Evolutionary conservation across 2,329 filamentous ascomycete species (phyloP).

Genomic region (Colletotrichum filicis): DNA sequence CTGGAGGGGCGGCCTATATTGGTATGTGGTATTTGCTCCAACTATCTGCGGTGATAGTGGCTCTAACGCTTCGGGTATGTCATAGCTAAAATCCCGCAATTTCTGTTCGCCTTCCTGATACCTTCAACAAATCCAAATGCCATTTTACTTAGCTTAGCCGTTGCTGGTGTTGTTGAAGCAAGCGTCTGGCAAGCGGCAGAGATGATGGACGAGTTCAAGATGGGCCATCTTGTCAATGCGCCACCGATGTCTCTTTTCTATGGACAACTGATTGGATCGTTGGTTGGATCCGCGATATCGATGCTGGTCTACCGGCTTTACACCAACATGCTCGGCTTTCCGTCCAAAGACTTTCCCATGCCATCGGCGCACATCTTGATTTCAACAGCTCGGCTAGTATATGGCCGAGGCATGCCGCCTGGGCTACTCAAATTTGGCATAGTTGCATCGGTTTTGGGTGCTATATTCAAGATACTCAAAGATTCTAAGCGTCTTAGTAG

Average conservation of each 20-base stretch:
- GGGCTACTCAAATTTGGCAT: neutral
- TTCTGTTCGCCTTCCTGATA: neutral
- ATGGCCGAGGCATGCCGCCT: neutral
- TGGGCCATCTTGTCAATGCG: neutral
- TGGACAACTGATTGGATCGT: neutral
- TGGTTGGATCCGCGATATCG: neutral
- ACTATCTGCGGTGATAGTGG: too few relatives aligned
- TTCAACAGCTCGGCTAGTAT: neutral
- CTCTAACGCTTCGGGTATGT: neutral
- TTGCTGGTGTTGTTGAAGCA: neutral
- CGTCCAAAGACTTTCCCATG: neutral
- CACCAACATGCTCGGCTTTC: neutral
- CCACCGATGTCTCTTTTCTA: neutral
- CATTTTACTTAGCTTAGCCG: conserved; percentile 2
- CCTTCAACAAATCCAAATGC: neutral
- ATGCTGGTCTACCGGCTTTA: conserved; percentile 1
- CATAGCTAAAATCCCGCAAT: conserved; percentile 1
- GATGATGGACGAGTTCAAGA: conserved; percentile 13
- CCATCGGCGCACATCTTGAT: conserved; percentile 3
- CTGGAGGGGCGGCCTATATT: neutral
- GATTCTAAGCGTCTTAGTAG: neutral
- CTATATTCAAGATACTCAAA: neutral
- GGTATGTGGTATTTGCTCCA: neutral
- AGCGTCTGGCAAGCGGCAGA: conserved; percentile 8
- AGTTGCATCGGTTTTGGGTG: neutral